Evolutionary conservation across 1,284 basidiomycete genomes (phyloP), one percentile per base, ranked within the genome.

Genomic region (Bjerkandera adusta): DNA sequence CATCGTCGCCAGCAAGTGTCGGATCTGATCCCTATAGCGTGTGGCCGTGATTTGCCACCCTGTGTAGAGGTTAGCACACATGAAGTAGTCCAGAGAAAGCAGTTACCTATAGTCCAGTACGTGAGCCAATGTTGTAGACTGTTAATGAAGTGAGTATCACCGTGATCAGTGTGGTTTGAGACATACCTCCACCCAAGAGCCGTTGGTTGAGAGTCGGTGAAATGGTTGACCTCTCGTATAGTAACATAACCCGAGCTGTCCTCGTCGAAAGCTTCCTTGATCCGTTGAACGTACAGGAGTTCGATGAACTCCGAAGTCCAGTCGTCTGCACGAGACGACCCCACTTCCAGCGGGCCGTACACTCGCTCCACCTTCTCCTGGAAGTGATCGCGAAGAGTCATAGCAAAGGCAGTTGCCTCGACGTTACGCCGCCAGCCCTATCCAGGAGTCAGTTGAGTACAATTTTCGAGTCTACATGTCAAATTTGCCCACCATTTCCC

Each of bases 181-280:
- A 38, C 66, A 63, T 16, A 63, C 62, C 61, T 64, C 62, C 62
- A 64, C n/a, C 29, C 36, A n/a, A 55, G 20, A 1, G 47, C 44
- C 5, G 43, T 13, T 0, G 60, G 60, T 5, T 52, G 45, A 11
- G 48, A 44, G 1, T 54, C 55, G 5, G 69, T 66, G 41, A 76
- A 72, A 2, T 57, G 58, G 47, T 78, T 78, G 5, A 75, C 68
- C 48, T 77, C 74, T n/a, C 68, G 64, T 5, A 77, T 60, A 11
- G 69, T 75, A n/a, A 73, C 58, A 40, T 67, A 76, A 0, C 75
- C 73, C 0, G 73, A 73, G 0, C 67, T 69, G 47, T 78, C 76
- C 35, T 75, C 72, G 45, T 76, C 75, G 18, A 77, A 64, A 0
- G 73, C 74, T 50, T 79, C 75, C 7, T 62, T 51, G 43, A 76